A percentile compares a stretch with the other conserved stretches of the same genome.
Conservation (phyloP, 1,284 basidiomycete species). For the Ustilago lituana region DNA sequence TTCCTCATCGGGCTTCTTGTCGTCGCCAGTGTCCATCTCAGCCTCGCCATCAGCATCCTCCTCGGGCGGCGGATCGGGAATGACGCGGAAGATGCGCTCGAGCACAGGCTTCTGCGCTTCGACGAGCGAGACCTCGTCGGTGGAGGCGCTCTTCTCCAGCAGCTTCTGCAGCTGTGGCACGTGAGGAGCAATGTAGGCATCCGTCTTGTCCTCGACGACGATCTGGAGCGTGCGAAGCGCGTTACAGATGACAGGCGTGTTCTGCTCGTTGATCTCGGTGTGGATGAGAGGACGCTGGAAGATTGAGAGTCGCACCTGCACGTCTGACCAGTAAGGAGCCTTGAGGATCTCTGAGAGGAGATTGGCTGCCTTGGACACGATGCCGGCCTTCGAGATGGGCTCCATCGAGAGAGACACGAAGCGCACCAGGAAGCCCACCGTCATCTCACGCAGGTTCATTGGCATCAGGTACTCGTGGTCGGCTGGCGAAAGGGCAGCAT, state of each 20-base stretch:
- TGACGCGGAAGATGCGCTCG: conserved; percentile 83
- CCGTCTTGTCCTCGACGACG: conserved; percentile 82
- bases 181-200: conserved; percentile 83
- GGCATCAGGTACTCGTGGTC: conserved; percentile 60
- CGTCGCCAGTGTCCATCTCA: conserved; percentile 72
- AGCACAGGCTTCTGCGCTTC: conserved; percentile 72
- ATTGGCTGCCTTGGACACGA: conserved; percentile 80
- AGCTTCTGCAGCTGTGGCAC: conserved; percentile 84
- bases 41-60: conserved; percentile 55
- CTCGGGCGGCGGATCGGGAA: conserved; percentile 71
- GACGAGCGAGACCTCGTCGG: conserved; percentile 51
- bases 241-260: conserved; percentile 78
- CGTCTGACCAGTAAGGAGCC: conserved; percentile 88
- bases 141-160: conserved; percentile 70
- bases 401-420: conserved; percentile 81
- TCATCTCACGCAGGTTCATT: conserved; percentile 69
- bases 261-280: conserved; percentile 75
- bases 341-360: conserved; percentile 85
- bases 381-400: conserved; percentile 73
- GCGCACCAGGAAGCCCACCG: conserved; percentile 91
- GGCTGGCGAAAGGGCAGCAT: conserved; percentile 19
- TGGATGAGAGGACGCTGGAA: conserved; percentile 69
- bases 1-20: conserved; percentile 76
- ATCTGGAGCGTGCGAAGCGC: conserved; percentile 90
- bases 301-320: conserved; percentile 81